Evolutionary conservation across 2,329 filamentous ascomycete species (phyloP).

Genomic region (Metarhizium guizhouense): DNA sequence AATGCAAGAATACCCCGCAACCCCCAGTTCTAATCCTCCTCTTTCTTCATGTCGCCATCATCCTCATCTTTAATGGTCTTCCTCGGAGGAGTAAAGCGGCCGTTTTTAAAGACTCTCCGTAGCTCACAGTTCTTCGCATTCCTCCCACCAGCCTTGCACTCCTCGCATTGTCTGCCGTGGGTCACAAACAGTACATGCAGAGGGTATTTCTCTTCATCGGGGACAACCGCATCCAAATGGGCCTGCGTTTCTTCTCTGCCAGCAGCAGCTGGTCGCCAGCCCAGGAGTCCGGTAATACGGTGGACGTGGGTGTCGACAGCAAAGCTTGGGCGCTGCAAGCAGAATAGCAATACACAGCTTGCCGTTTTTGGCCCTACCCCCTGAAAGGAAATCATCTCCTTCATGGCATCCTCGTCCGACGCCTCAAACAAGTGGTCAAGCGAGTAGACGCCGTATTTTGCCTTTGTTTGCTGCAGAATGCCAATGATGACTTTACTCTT

Average conservation of each 20-base stretch:
- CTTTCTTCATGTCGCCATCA: background rate
- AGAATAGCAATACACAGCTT: conserved; percentile 43
- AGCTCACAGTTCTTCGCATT: conserved; percentile 29
- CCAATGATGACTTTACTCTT: conserved; percentile 66
- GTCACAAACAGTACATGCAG: conserved; percentile 39
- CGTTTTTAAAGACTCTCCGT: conserved; percentile 27
- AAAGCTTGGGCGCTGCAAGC: conserved; percentile 36
- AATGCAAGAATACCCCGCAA: too few relatives aligned
- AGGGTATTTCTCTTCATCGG: conserved; percentile 39
- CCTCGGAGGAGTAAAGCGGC: conserved; percentile 10
- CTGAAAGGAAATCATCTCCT: conserved; percentile 38
- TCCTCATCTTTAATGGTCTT: conserved; percentile 6
- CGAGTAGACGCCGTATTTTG: conserved; percentile 31
- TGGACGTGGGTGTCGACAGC: conserved; percentile 46
- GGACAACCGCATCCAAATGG: conserved; percentile 39
- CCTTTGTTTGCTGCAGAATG: conserved; percentile 56
- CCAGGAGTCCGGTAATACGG: conserved; percentile 37
- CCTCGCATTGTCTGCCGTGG: conserved; percentile 35
- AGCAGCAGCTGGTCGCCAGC: conserved; percentile 35
- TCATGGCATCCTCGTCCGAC: conserved; percentile 37
- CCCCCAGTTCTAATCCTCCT: background rate
- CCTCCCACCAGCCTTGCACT: conserved; percentile 36
- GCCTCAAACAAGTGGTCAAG: conserved; percentile 38
- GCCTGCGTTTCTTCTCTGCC: conserved; percentile 37
- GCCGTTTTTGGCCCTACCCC: conserved; percentile 48